Percentiles rank a stretch among this genome's conserved stretches.
Conservation (phyloP, 2,329 filamentous ascomycete species). For the Sporothrix brunneoviolacea region DNA sequence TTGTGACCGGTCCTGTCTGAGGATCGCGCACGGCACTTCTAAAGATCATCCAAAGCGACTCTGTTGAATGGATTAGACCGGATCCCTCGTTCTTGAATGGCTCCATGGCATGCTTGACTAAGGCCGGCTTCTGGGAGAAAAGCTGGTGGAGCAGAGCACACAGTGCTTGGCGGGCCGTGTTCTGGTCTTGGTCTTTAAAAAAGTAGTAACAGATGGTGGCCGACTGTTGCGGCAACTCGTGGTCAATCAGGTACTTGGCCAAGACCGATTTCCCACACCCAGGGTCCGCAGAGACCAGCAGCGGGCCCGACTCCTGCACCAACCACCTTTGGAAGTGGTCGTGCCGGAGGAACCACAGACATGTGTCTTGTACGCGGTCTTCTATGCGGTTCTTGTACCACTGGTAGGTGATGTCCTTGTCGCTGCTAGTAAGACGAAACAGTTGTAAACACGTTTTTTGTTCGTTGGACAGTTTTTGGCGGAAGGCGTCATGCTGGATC, state of each 20-base stretch:
- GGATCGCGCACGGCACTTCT: slow-evolving; percentile 22
- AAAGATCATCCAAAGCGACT: slow-evolving; percentile 30
- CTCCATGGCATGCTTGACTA: slow-evolving; percentile 29
- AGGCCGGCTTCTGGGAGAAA: slow-evolving; percentile 24
- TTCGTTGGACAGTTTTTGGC: background rate
- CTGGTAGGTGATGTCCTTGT: slow-evolving; percentile 22
- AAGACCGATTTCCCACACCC: slow-evolving; percentile 35
- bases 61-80: slow-evolving; percentile 19
- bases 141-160: slow-evolving; percentile 36
- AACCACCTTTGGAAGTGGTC: slow-evolving; percentile 26
- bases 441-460: background rate
- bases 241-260: slow-evolving; percentile 28
- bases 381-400: slow-evolving; percentile 26
- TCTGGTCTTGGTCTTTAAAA: slow-evolving; percentile 34
- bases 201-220: slow-evolving; percentile 36
- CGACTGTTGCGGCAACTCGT: slow-evolving; percentile 17
- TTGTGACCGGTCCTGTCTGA: slow-evolving; percentile 24
- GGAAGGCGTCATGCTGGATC: background rate
- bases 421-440: background rate
- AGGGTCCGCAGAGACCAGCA: slow-evolving; percentile 33
- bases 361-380: slow-evolving; percentile 23
- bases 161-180: slow-evolving; percentile 28
- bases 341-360: slow-evolving; percentile 29
- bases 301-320: slow-evolving; percentile 20
- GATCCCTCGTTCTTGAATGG: slow-evolving; percentile 23